Evolutionary conservation across 129 eudicot species (phyloP).

Genomic region (Erigeron canadensis): DNA sequence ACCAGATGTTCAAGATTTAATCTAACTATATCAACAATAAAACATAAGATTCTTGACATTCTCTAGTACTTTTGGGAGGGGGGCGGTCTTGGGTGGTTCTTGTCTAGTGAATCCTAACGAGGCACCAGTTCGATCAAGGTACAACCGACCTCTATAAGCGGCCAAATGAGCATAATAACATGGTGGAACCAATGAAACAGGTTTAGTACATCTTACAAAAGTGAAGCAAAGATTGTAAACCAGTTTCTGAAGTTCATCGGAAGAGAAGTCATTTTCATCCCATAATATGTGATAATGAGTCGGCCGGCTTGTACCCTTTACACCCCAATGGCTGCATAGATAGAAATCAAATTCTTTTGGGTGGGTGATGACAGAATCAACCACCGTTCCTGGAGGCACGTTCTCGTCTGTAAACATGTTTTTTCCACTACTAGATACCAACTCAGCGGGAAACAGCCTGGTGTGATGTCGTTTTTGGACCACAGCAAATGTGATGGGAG

Average conservation of each 20-base stretch:
- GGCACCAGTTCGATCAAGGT: conserved; percentile 59
- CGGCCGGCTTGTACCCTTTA: conserved; percentile 89
- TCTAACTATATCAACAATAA: conserved; percentile 50
- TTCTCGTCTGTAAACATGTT: conserved; percentile 52
- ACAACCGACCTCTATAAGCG: conserved; percentile 87
- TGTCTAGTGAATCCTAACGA: conserved; percentile 27
- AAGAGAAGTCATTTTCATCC: conserved; percentile 81
- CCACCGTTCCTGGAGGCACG: conserved; percentile 92
- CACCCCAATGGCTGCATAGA: conserved; percentile 96
- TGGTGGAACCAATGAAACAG: conserved; percentile 96
- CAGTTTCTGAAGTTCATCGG: conserved; percentile 83
- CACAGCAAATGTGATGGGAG: conserved; percentile 77
- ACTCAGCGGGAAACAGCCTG: conserved; percentile 63
- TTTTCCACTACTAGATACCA: conserved; percentile 10
- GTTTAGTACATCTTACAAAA: conserved; percentile 92
- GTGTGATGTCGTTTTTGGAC: conserved; percentile 98
- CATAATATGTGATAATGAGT: conserved; percentile 80
- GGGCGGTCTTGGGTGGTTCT: conserved; percentile 52
- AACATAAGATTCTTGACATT: conserved; percentile 84
- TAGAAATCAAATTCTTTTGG: conserved; percentile 89
- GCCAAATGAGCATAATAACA: conserved; percentile 96
- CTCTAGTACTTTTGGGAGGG: conserved; percentile 81
- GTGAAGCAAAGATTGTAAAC: conserved; percentile 88
- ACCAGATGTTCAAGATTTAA: conserved; percentile 7
- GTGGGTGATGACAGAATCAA: conserved; percentile 83